Conservation (phyloP, 352 stramenopile genomes). For the Plasmopara viticola region DNA sequence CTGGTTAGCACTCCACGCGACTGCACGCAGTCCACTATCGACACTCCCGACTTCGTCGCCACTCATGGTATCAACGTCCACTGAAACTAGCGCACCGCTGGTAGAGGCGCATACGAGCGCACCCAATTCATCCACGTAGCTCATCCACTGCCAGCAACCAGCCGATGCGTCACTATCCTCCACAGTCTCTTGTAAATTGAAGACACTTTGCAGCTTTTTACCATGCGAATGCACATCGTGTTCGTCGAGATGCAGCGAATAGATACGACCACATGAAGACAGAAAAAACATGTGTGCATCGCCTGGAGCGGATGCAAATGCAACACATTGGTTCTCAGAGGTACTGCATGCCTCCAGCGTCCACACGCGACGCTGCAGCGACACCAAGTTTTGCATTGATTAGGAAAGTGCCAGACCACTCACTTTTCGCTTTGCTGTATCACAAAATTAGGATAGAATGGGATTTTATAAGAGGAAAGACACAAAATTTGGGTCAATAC, state of each 20-base stretch:
- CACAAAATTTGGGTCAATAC: too few species aligned
- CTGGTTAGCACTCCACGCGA: conserved; percentile 68
- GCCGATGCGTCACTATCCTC: conserved; percentile 5
- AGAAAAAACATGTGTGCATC: conserved; percentile 38
- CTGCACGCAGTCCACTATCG: conserved; percentile 47
- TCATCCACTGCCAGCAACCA: conserved; percentile 50
- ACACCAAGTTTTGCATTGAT: conserved; percentile 54
- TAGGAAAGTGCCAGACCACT: too few species aligned
- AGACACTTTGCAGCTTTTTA: conserved; percentile 19
- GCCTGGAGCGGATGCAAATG: conserved; percentile 30
- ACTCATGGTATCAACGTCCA: conserved; percentile 41
- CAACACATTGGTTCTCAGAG: conserved; percentile 6
- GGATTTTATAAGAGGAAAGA: too few species aligned
- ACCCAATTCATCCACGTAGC: conserved; percentile 55
- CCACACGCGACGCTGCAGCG: conserved; percentile 42
- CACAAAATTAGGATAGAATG: too few species aligned
- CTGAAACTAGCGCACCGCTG: conserved; percentile 37
- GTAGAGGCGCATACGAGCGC: conserved; percentile 48
- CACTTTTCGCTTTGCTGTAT: too few species aligned
- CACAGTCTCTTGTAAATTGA: conserved; percentile 26
- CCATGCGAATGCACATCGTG: conserved; percentile 11
- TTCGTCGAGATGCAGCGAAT: conserved; percentile 21
- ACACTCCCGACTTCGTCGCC: conserved; percentile 64
- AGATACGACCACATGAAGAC: conserved; percentile 25
- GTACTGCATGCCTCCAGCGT: conserved; percentile 15